Base-by-base conservation (phyloP, 1,284 basidiomycete genomes). In the Moniliophthora roreri region DNA sequence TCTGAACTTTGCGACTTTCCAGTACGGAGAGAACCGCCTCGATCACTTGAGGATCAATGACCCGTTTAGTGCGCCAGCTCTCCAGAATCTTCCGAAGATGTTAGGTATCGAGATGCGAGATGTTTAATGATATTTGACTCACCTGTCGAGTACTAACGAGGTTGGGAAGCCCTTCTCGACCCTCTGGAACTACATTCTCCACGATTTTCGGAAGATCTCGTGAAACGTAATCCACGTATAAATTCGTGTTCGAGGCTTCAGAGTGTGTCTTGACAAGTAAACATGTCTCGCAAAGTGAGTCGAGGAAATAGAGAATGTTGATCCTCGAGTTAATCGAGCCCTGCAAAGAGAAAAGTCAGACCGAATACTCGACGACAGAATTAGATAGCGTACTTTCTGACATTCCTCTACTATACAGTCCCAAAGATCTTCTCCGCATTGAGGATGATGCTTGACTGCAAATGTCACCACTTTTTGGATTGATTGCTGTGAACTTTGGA, bases 321-420 rank as follows among this genome's bases (percentile, higher is more conserved):
- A 98, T 95, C 16, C 93, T 84, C 20, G 88, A 84, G 68, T 97
- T 97, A 38, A 97, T 84, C 1, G 88, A 86, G 37, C 89, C 92
- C 90, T 95, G 55, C 6, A 41, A 13, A 34, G 20, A 45, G 40
- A 34, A 45, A 26, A 11, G 11, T 49, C 41, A 28, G n/a, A 38
- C 11, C 21, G 4, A 36, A 37, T 13, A 34, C 47, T 18, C 11
- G 28, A 45, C 9, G 16, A 45, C 11, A 49, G 9, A 28, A 16
- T 20, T 13, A 46, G 40, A 48, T 10, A n/a, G 58, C 70, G 34
- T 52, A 87, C 91, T 80, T 92, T 94, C 66, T 84, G 85, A 60
- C 88, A 92, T 73, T 96, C 91, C 65, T 96, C 93, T 18, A 94
- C 72, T 46, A 97, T 83, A 64, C 94, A 97, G 60, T 95, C 93